Evolutionary conservation across 768 basidiomycete species (phyloP).

Genomic region (Pluteus cervinus): DNA sequence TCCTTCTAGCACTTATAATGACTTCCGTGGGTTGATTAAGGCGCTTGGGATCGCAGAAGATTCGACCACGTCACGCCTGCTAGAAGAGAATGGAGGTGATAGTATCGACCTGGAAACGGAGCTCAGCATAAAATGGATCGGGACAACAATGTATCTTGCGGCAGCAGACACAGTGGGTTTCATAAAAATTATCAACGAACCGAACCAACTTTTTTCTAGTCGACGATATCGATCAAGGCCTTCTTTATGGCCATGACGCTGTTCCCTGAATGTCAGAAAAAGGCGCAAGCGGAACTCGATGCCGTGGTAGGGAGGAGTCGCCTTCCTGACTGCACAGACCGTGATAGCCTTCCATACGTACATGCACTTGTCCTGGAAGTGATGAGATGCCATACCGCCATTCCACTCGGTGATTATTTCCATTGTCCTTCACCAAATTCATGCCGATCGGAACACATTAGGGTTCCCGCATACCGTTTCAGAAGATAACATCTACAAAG

Average conservation of each 20-base stretch:
- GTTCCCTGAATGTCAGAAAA: constrained; percentile 29
- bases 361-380: constrained; percentile 33
- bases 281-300: constrained; percentile 39
- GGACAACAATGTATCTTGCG: constrained; percentile 42
- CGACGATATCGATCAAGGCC: constrained; percentile 34
- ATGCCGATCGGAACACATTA: constrained; percentile 8
- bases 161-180: constrained; percentile 26
- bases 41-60: constrained; percentile 24
- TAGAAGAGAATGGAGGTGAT: too few relatives aligned
- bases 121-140: constrained; percentile 35
- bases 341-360: constrained; percentile 33
- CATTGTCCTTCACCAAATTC: neutral
- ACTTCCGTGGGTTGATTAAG: constrained; percentile 8
- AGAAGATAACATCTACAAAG: constrained; percentile 37
- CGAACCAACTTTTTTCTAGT: neutral
- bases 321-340: constrained; percentile 33
- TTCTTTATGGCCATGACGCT: constrained; percentile 35
- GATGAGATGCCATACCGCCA: constrained; percentile 26
- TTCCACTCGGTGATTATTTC: constrained; percentile 15
- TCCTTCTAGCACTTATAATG: neutral
- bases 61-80: constrained; percentile 27
- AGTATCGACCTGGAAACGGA: constrained; percentile 25
- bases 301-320: constrained; percentile 32
- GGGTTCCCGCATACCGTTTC: constrained; percentile 32
- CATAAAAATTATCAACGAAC: constrained; percentile 6